phyloP scores from a whole-genome alignment of 2,329 filamentous ascomycete genomes.

The Penicillium polonicum region DNA sequence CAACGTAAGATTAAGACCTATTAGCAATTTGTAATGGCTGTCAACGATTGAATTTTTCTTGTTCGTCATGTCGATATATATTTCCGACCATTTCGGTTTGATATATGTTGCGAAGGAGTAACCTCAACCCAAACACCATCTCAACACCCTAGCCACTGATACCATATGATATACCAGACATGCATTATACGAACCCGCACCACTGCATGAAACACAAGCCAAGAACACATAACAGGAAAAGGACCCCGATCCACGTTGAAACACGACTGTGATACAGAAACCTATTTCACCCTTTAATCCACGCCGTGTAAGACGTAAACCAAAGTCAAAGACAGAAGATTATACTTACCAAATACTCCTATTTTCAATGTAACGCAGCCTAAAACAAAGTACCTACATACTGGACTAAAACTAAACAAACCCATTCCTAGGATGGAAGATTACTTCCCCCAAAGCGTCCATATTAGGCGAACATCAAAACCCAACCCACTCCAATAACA shows the following conservation, averaged over 20 bases:
- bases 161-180: neutral
- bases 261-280: constrained; percentile 4
- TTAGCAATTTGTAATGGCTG: neutral
- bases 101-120: neutral
- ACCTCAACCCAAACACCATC: neutral
- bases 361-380: neutral
- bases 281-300: neutral
- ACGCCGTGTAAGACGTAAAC: neutral
- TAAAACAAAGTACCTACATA: neutral
- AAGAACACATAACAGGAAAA: neutral
- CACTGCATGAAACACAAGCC: constrained; percentile 1
- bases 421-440: neutral
- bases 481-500: neutral
- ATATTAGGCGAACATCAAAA: neutral
- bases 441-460: neutral
- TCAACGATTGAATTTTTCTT: neutral
- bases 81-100: neutral
- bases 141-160: neutral
- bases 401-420: neutral
- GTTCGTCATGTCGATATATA: neutral
- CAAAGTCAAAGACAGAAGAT: neutral
- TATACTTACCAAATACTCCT: neutral
- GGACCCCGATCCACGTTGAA: neutral
- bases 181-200: neutral
- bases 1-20: neutral